Conservation (phyloP, 164 flowering plant genomes). For the Dillenia suffruticosa region DNA sequence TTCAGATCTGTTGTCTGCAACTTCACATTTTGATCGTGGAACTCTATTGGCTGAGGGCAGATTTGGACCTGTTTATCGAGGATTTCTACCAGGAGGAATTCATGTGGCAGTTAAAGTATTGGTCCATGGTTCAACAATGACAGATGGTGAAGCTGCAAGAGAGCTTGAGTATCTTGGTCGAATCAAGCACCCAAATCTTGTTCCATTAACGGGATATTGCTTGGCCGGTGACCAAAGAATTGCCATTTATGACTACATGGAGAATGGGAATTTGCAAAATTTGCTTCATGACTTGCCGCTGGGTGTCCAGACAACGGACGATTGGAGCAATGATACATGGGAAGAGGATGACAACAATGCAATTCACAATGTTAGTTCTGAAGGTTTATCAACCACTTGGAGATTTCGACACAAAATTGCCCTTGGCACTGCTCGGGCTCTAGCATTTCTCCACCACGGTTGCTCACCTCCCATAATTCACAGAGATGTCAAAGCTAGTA, state of each 20-base stretch:
- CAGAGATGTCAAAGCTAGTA: constrained; percentile 76
- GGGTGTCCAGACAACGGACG: constrained; percentile 51
- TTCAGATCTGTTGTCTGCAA: constrained; percentile 81
- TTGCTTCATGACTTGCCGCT: constrained; percentile 78
- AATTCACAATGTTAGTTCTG: constrained; percentile 44
- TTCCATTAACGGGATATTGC: constrained; percentile 83
- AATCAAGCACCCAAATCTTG: constrained; percentile 85
- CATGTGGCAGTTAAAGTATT: constrained; percentile 91
- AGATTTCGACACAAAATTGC: constrained; percentile 69
- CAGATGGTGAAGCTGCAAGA: constrained; percentile 75
- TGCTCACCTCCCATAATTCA: constrained; percentile 82
- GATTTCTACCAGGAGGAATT: constrained; percentile 75
- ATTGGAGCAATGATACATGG: constrained; percentile 89
- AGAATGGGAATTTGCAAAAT: constrained; percentile 78
- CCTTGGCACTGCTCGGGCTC: constrained; percentile 79
- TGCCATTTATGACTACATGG: constrained; percentile 86
- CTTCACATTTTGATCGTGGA: constrained; percentile 77
- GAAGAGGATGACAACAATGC: constrained; percentile 52
- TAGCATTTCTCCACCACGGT: constrained; percentile 92
- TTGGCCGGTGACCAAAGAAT: constrained; percentile 85
- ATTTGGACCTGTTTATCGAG: constrained; percentile 86
- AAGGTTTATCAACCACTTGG: constrained; percentile 58
- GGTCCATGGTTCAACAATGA: constrained; percentile 70
- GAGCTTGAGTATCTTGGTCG: constrained; percentile 75
- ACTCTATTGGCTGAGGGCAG: constrained; percentile 82